Evolutionary conservation across 257 asterid species (phyloP).

Genomic region (Solanum virginianum): DNA sequence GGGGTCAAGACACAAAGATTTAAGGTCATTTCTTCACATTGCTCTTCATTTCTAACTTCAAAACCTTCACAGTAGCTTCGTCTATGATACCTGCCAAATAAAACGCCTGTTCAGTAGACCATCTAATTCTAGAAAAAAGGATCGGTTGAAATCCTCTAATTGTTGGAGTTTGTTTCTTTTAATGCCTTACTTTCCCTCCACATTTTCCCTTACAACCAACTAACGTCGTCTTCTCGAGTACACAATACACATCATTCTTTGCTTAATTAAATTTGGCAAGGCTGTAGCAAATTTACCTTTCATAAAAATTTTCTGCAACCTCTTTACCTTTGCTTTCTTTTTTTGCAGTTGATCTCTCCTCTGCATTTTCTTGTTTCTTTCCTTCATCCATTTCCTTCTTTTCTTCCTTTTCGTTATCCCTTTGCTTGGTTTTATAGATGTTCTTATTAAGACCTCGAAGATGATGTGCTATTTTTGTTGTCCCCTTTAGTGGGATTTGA

Average conservation of each 20-base stretch:
- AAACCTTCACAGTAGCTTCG: not conserved
- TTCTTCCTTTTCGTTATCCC: not conserved
- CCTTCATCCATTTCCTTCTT: not conserved
- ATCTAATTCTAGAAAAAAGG: not conserved
- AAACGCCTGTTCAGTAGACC: not conserved
- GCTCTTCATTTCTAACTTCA: not conserved
- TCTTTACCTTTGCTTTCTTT: not conserved
- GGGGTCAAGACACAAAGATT: not conserved
- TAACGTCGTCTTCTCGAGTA: not conserved
- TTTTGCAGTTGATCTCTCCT: not conserved
- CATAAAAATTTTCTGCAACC: not conserved
- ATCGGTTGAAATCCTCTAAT: not conserved
- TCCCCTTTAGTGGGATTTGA: not conserved
- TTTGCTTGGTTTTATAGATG: not conserved
- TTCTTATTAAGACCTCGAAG: not conserved
- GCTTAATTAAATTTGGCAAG: not conserved
- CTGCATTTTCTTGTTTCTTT: not conserved
- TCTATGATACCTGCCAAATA: not conserved
- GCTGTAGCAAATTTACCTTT: not conserved
- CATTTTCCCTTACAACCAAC: not conserved
- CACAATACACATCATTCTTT: not conserved
- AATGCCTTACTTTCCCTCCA: not conserved
- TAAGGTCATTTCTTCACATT: not conserved
- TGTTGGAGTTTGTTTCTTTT: not conserved
- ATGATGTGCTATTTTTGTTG: not conserved